phyloP scores from a whole-genome alignment of 106 monocot genomes.

The Gastrodia elata region DNA sequence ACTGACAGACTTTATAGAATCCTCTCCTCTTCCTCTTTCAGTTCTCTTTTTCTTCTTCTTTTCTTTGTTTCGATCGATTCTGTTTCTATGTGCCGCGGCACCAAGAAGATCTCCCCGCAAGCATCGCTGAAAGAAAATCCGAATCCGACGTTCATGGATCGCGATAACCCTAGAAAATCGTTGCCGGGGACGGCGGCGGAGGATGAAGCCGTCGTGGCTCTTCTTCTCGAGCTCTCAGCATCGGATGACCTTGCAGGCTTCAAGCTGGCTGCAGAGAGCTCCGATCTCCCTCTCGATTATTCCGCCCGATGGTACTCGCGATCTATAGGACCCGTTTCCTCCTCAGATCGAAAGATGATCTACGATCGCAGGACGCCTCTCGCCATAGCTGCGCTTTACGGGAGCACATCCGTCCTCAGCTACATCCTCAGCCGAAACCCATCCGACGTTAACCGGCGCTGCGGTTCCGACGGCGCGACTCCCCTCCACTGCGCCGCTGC shows the following conservation, averaged over 20 bases:
- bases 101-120: constrained; percentile 11
- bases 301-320: constrained; percentile 58
- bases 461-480: constrained; percentile 32
- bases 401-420: constrained; percentile 43
- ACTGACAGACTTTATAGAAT: neutral
- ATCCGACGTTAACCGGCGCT: constrained; percentile 20
- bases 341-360: constrained; percentile 11
- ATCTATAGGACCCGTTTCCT: constrained; percentile 8
- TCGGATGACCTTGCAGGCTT: constrained; percentile 49
- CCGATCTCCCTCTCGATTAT: constrained; percentile 2
- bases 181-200: too few species aligned
- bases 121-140: too few species aligned
- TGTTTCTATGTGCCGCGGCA: constrained; percentile 33
- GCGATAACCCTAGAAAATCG: neutral
- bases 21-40: neutral
- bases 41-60: neutral
- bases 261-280: constrained; percentile 32
- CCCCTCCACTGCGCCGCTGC: constrained; percentile 48
- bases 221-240: constrained; percentile 65
- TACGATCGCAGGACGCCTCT: constrained; percentile 53
- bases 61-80: too few species aligned
- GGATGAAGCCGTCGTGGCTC: neutral
- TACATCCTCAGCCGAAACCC: constrained; percentile 33
- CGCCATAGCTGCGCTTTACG: constrained; percentile 69
- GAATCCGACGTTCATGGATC: neutral